Base-by-base conservation (phyloP, 2,329 filamentous ascomycete genomes). In the Lachnum nothofagi region DNA sequence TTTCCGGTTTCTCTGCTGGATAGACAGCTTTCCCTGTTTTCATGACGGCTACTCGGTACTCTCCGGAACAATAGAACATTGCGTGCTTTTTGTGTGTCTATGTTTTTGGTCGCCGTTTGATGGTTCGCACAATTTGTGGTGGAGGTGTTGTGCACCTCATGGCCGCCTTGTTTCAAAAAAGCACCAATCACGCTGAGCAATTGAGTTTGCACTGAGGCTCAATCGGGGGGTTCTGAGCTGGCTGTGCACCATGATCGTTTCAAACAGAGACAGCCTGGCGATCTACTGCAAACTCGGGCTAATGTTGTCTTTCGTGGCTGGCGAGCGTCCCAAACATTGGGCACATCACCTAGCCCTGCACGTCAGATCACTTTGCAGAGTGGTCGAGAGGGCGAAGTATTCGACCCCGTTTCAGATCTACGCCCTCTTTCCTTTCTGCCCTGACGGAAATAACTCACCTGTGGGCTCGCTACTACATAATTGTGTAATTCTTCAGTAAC, bases 341-440 rank as follows among this genome's bases (percentile, higher is more conserved):
- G 20, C 16, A 17, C 5, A 16, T 17, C 10, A 2, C 20, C 17
- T 19, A 37, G 16, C 46, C 39, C n/a, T 48, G 46, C 29, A 43
- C n/a, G 33, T 31, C 33, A 43, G 44, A 40, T 41, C 44, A 46
- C 37, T 41, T 20, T 27, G 25, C 17, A n/a, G 34, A 17, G 17
- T n/a, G n/a, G 17, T 9, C 25, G 40, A 23, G 40, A 49, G 49
- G 51, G 51, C 53, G 42, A 46, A 53, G 42, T 38, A 42, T 44
- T 34, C 40, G 42, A 53, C 48, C 42, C 39, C 41, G n/a, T n/a
- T n/a, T 27, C 22, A 37, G 38, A 41, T 40, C 7, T 43, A 6
- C 31, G 51, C 53, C 53, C 51, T 46, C 39, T 33, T 5, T 9
- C 6, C 20, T 37, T 37, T n/a, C n/a, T n/a, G 17, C 34, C 34